Evolutionary conservation across 2,329 filamentous ascomycete species (phyloP), one percentile per base, ranked within the genome.

Genomic region (Cladorrhinum sp.): DNA sequence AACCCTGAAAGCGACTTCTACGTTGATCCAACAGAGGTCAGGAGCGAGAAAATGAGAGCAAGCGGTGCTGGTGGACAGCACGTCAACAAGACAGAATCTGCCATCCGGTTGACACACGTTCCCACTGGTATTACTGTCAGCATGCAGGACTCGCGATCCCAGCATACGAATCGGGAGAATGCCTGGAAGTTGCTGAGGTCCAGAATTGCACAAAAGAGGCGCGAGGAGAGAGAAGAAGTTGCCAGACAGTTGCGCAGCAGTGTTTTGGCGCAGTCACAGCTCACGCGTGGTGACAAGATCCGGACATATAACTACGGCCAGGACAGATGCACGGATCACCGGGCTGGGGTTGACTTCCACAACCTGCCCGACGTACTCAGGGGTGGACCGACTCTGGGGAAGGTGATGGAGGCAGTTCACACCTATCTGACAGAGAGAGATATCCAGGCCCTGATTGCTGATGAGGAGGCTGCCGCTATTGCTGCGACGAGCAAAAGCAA

Each of bases 61-160:
- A 82, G 91, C 51, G 95, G 95, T 62, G 94, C 95, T 0, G 95
- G 95, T 30, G 95, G 95, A 0, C 95, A 99, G 78, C 95, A 99
- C 76, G 95, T 99, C 72, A 99, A 99, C 78, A 97, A 94, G 74
- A 99, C 95, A 0, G 95, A 99, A 77, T 96, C 92, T 28, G 95
- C 95, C 2, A 91, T 99, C 63, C 88, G 95, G 9, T 81, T 99
- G 69, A 98, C 93, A 1, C 95, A 99, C 77, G 76, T 89, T 6
- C 95, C 95, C 1, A 96, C 92, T 0, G 90, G 90, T 50, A 95
- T 87, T 0, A 86, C 91, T 1, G 93, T 98, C 14, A 88, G 88
- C 12, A 96, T 98, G 83, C 95, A 99, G 74, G 95, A 99, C 73
- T 88, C 87, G 57, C 85, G 95, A 58, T 96, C 92, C 49, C 95